A percentile compares a stretch with the other conserved stretches of the same genome.
Conservation (phyloP, 441 rosid species). For the Populus hybrid region DNA sequence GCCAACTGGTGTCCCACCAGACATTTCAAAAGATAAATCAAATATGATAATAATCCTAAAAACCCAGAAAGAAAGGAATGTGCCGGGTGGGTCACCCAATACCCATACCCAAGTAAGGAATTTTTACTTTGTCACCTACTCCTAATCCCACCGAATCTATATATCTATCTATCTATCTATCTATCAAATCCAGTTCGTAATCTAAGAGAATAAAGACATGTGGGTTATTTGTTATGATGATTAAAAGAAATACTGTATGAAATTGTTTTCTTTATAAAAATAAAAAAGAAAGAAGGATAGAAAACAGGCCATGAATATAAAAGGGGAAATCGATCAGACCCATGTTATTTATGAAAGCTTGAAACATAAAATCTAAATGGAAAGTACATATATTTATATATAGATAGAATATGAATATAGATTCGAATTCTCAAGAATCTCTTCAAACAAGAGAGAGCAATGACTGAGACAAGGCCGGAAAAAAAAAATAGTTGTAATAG, state of each 20-base stretch:
- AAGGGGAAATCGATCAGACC: neutral
- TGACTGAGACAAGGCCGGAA: no score
- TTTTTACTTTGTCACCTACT: neutral
- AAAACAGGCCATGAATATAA: neutral
- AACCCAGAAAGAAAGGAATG: neutral
- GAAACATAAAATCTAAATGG: no score
- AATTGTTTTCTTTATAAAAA: neutral
- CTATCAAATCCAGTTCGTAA: neutral
- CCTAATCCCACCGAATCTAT: neutral
- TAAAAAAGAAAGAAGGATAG: neutral
- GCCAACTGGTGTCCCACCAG: constrained; percentile 85
- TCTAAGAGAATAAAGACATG: neutral
- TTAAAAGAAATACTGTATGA: neutral
- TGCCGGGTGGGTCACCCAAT: neutral
- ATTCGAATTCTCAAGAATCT: no score
- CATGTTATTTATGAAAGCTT: neutral
- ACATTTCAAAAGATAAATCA: constrained; percentile 36
- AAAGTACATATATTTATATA: no score
- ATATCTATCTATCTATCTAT: neutral
- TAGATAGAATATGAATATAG: no score
- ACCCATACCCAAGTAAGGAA: neutral
- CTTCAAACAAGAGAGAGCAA: no score
- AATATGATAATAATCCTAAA: neutral
- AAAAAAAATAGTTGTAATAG: no score
- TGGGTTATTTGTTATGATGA: neutral